phyloP scores from a whole-genome alignment of 2,329 filamentous ascomycete species.

The Akanthomyces muscarius region DNA sequence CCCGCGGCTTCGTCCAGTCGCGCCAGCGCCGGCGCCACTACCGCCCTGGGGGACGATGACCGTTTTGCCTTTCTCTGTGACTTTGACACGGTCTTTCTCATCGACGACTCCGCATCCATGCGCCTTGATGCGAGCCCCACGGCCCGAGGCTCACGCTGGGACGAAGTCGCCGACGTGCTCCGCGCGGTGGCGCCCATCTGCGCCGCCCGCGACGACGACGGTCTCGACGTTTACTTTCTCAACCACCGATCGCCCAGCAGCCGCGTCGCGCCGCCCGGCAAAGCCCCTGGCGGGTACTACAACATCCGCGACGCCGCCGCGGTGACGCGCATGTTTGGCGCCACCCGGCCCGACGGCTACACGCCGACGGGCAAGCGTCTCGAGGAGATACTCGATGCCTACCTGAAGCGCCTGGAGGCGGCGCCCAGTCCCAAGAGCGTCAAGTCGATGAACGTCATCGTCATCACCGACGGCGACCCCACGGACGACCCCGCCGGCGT shows the following conservation, averaged over 20 bases:
- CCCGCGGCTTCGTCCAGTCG: no score
- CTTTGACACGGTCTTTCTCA: constrained; percentile 86
- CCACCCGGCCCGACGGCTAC: constrained; percentile 57
- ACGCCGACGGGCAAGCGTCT: constrained; percentile 76
- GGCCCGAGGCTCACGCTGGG: constrained; percentile 53
- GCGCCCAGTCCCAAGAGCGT: constrained; percentile 41
- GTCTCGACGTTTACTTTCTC: constrained; percentile 88
- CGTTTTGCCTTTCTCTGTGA: constrained; percentile 69
- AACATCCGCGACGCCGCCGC: constrained; percentile 55
- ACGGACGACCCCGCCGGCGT: constrained; percentile 72
- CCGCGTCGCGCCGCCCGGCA: constrained; percentile 24
- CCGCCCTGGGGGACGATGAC: constrained; percentile 47
- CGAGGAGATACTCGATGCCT: constrained; percentile 67
- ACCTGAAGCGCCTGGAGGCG: constrained; percentile 48
- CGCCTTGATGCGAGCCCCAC: constrained; percentile 38
- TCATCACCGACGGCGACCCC: constrained; percentile 84
- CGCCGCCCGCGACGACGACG: constrained; percentile 72
- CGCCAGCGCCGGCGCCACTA: no score
- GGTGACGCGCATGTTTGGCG: constrained; percentile 67
- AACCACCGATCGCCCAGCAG: constrained; percentile 53
- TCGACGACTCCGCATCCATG: constrained; percentile 94
- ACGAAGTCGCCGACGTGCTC: constrained; percentile 67
- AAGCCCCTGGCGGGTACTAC: constrained; percentile 53
- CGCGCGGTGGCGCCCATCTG: constrained; percentile 76
- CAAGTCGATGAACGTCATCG: constrained; percentile 85